Evolutionary conservation across 495 filamentous ascomycete species (phyloP), one percentile per base, ranked within the genome.

Genomic region (Opeltia flavorubescens): DNA sequence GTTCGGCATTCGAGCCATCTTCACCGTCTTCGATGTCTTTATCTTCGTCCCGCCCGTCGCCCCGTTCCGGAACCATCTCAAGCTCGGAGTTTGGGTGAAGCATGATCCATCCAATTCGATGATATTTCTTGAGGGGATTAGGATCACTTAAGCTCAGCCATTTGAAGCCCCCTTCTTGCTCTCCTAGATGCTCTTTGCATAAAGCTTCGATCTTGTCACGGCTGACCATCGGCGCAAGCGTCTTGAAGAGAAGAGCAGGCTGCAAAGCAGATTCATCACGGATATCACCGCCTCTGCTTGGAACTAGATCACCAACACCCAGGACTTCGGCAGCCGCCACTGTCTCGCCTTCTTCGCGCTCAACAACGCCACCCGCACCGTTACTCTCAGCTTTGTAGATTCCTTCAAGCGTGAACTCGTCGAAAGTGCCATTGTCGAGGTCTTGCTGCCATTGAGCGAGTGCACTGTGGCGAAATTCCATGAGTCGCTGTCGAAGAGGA

Each of bases 31-130:
- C 67, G n/a, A 60, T 63, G 43, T 89, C 83, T 48, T 62, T 63
- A 44, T 89, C 83, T 48, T 78, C 80, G 15, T 78, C 77, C 27
- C 75, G 62, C 3, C 70, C 75, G 58, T 79, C 75, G n/a, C 72
- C 72, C 53, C 75, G 56, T 39, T 63, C 56, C 6, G 43, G 9
- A 21, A 38, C 54, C 9, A 34, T 28, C n/a, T 76, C 75, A 45
- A 78, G 67, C 27, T 75, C 69, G 2, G 78, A 66, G 11, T 79
- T 76, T 33, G 87, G 84, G 59, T 95, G 70, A 6, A 99, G 70
- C 74, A 96, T 94, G 47, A 99, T 87, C 89, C 89, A 99, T 18
- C 93, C 91, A 68, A 99, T 99, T 1, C 91, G 81, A 58, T 99
- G 91, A 55, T 84, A 99, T 51, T 93, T 84, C 66, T 99, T 99